These are phyloP conservation scores for Daldinia decipiens DNA, from an alignment of 495 filamentous ascomycete species.

Conservation along the genomic window DNA sequence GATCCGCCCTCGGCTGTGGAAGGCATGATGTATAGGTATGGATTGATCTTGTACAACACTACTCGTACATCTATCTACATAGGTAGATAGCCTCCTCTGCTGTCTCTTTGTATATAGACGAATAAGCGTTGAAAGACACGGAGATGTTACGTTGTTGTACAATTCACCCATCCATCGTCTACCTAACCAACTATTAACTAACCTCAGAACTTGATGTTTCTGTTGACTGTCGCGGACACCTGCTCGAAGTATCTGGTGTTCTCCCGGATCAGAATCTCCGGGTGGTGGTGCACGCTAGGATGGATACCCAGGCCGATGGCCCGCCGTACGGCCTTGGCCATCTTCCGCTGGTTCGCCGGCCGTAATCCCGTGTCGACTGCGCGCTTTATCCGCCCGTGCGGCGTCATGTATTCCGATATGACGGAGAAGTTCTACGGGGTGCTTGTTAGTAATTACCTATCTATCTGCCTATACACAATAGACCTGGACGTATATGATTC, in stretches of 20 bases:
- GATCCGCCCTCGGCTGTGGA: conserved; percentile 51
- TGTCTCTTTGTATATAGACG: conserved; percentile 44
- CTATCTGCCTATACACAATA: neutral
- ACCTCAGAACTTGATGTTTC: conserved; percentile 8
- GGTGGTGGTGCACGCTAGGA: conserved; percentile 91
- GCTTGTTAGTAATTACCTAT: neutral
- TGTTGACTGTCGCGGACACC: conserved; percentile 25
- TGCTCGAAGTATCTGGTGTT: conserved; percentile 22
- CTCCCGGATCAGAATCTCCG: conserved; percentile 74
- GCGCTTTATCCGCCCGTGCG: conserved; percentile 86
- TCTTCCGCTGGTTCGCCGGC: conserved; percentile 88
- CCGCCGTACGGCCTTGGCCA: conserved; percentile 90
- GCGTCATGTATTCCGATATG: conserved; percentile 87
- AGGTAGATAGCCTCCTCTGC: conserved; percentile 28
- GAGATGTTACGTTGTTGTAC: conserved; percentile 27
- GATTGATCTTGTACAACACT: conserved; percentile 46
- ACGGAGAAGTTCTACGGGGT: conserved; percentile 83
- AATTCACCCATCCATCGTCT: neutral
- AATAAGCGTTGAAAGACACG: conserved; percentile 9
- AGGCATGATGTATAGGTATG: conserved; percentile 51
- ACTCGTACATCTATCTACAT: conserved; percentile 41
- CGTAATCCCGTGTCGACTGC: conserved; percentile 78
- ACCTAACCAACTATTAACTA: conserved; percentile 10
- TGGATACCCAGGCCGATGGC: conserved; percentile 90
- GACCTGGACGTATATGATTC: no score